Base-by-base conservation (phyloP, 2,329 filamentous ascomycete species). In the Ophiostoma quercus region DNA sequence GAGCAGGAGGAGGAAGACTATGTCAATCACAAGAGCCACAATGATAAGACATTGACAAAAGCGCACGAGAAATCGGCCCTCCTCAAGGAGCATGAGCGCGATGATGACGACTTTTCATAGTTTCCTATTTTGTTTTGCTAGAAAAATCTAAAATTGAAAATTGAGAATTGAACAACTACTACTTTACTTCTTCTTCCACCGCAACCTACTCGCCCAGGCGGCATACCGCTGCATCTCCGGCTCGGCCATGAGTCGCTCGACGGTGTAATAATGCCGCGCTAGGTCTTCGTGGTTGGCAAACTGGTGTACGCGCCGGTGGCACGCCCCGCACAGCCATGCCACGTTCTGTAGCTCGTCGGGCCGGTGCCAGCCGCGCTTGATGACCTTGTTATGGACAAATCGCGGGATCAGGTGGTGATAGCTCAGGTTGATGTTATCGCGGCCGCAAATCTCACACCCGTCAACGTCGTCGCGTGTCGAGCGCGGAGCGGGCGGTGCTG, bases 371-470 rank as follows among this genome's bases (percentile, higher is more conserved):
- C 90, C 90, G 60, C 91, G 83, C 81, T 91, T 92, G 54, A 92
- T 77, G 3, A 86, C 91, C 77, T 92, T 92, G 8, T 85, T 88
- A 78, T 96, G 92, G 71, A 92, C 88, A 62, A 86, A 85, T 57
- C 87, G 85, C n/a, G 92, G 92, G 69, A 96, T 93, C 62, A 96
- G 81, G 79, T 96, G 92, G 76, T 96, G 92, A 77, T 95, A 96
- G 0, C 90, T 91, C 72, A 95, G 79, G 9, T 87, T 87, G 29
- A 95, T 86, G 87, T 91, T 92, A 72, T 87, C 85, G 0, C 92
- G 83, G 1, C 82, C 85, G 77, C 92, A 96, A 32, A 96, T 85
- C 80, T 96, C 92, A 78, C 92, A 96, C 4, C 82, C 60, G 0
- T 81, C 79, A 0, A 79, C 84, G 0, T 80, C 75, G 4, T 79